Conservation (phyloP, 2,329 filamentous ascomycete species). For the Xylaria sp. region DNA sequence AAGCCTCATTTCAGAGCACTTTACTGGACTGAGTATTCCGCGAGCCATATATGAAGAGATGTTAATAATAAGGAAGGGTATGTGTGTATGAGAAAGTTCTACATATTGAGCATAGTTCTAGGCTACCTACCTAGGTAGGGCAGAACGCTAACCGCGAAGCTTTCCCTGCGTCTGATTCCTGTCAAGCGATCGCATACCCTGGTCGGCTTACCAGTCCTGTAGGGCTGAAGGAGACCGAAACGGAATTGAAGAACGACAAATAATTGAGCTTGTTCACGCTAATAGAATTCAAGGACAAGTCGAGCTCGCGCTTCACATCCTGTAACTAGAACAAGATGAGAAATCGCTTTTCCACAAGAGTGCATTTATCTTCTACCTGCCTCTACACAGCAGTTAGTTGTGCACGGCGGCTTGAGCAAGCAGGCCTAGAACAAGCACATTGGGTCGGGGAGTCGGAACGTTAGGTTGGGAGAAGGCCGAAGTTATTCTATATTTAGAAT, state of each 20-base stretch:
- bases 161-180: too few species aligned
- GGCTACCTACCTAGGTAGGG: too few species aligned
- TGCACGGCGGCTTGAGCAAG: background rate
- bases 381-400: background rate
- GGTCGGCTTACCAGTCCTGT: background rate
- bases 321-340: background rate
- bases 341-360: background rate
- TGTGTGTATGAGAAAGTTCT: too few species aligned
- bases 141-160: too few species aligned
- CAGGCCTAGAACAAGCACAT: background rate
- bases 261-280: background rate
- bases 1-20: too few species aligned
- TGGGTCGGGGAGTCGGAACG: background rate
- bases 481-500: conserved; percentile 26
- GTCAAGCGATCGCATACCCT: too few species aligned
- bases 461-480: background rate
- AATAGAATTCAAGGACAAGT: background rate
- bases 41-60: too few species aligned
- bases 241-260: background rate
- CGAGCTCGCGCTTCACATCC: background rate
- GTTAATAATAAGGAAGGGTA: too few species aligned
- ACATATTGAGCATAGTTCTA: too few species aligned
- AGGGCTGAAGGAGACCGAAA: background rate
- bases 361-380: too few species aligned
- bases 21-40: too few species aligned